Conservation (phyloP, 257 asterid genomes). For the Mitragyna speciosa region DNA sequence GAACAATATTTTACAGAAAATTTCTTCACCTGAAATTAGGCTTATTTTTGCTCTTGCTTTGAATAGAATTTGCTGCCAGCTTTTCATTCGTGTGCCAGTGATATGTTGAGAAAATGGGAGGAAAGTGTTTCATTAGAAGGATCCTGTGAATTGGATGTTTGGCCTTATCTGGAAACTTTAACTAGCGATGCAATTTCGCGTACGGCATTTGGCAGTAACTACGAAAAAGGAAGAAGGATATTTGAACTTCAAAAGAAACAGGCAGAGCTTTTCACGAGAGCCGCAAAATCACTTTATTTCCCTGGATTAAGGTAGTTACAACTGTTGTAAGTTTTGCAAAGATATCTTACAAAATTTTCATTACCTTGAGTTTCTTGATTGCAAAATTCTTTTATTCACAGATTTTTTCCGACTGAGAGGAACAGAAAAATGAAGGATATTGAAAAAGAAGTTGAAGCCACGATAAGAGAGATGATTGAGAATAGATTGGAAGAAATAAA, state of each 20-base stretch:
- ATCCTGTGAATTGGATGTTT: constrained; percentile 47
- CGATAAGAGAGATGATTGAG: constrained; percentile 10
- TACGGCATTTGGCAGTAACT: constrained; percentile 62
- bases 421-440: constrained; percentile 31
- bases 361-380: not conserved
- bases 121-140: constrained; percentile 27
- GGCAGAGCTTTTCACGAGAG: constrained; percentile 20
- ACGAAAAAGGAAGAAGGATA: constrained; percentile 44
- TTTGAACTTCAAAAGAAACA: constrained; percentile 52
- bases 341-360: too few species aligned
- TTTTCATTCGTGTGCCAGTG: constrained; percentile 39
- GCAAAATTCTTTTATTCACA: not conserved
- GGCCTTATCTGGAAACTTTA: constrained; percentile 44
- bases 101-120: constrained; percentile 49
- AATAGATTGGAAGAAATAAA: constrained; percentile 15
- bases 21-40: not conserved
- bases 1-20: too few species aligned
- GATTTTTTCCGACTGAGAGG: constrained; percentile 27
- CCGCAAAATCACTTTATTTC: constrained; percentile 26
- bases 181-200: constrained; percentile 50
- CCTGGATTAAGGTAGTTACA: constrained; percentile 48
- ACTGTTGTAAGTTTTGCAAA: not conserved
- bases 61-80: constrained; percentile 55
- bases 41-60: not conserved
- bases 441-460: constrained; percentile 4